Conservation (phyloP, 768 basidiomycete species). For the Erythrobasidium yunnanense region DNA sequence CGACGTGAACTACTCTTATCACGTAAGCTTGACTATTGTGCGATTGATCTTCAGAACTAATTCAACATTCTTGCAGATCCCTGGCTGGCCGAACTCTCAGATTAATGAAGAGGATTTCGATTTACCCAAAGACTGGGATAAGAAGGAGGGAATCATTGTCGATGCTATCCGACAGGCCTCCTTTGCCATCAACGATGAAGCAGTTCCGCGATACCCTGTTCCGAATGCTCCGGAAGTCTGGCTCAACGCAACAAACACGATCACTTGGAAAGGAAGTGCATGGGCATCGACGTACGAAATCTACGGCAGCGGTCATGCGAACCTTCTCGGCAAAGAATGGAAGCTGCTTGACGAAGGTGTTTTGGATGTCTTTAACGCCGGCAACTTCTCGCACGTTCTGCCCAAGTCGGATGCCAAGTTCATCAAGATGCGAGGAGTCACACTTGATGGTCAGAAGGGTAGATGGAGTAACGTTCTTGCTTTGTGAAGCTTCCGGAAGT, state of each 20-base stretch:
- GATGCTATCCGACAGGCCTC: not conserved
- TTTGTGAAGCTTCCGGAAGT: not conserved
- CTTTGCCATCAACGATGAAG: not conserved
- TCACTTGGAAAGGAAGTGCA: not conserved
- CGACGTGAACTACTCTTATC: constrained; percentile 9
- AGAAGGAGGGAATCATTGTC: not conserved
- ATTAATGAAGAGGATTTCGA: not conserved
- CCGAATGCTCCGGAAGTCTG: constrained; percentile 4
- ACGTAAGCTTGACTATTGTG: not conserved
- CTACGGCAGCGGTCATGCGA: not conserved
- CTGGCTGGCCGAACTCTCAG: not conserved
- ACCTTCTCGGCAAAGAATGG: not conserved
- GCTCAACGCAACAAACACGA: not conserved
- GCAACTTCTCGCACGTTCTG: not conserved
- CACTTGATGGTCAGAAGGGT: not conserved
- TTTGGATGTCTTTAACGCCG: not conserved
- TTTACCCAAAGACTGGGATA: not conserved
- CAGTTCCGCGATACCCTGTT: not conserved
- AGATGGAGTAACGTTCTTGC: not conserved
- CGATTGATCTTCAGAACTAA: not conserved
- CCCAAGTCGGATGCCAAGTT: not conserved
- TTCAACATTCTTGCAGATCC: not conserved
- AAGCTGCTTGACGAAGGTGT: not conserved
- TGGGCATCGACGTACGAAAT: not conserved
- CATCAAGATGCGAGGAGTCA: not conserved